Evolutionary conservation across 1,284 basidiomycete species (phyloP).

Genomic region (Serendipita sp.): DNA sequence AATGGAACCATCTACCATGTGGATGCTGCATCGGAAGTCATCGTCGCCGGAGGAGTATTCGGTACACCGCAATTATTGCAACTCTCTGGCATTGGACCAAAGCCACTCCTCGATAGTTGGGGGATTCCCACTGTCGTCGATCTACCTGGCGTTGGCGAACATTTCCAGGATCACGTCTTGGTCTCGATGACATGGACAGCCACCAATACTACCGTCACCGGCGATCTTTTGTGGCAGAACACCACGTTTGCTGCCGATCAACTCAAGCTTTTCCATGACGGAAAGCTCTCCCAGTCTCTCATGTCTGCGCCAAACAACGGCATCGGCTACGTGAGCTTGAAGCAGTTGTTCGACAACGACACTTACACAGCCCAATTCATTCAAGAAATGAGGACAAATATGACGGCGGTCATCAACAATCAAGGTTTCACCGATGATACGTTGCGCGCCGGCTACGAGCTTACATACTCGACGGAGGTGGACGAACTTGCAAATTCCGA

Average conservation of each 20-base stretch:
- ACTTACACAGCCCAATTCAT: background rate
- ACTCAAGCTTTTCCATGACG: slow-evolving; percentile 8
- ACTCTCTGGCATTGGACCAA: slow-evolving; percentile 34
- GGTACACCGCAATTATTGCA: slow-evolving; percentile 34
- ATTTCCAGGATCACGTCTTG: slow-evolving; percentile 27
- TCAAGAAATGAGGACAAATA: background rate
- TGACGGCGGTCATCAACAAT: slow-evolving; percentile 1
- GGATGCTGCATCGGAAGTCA: slow-evolving; percentile 22
- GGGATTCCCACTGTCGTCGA: slow-evolving; percentile 27
- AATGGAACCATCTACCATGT: slow-evolving; percentile 17
- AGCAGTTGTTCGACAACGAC: slow-evolving; percentile 5
- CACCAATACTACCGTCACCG: slow-evolving; percentile 22
- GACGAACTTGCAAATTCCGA: background rate
- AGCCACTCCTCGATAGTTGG: slow-evolving; percentile 22
- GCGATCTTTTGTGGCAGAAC: slow-evolving; percentile 16
- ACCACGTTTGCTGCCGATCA: slow-evolving; percentile 15
- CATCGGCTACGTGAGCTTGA: background rate
- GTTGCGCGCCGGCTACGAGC: background rate
- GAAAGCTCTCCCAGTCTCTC: background rate
- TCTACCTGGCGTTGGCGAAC: slow-evolving; percentile 31
- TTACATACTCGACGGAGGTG: background rate
- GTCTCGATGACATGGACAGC: background rate
- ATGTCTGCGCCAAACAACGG: slow-evolving; percentile 6
- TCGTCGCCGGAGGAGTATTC: slow-evolving; percentile 31
- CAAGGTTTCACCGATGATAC: slow-evolving; percentile 2